These are phyloP conservation scores for Oryza australiensis DNA, from an alignment of 176 grass and related monocot genomes.

Conservation along the genomic window DNA sequence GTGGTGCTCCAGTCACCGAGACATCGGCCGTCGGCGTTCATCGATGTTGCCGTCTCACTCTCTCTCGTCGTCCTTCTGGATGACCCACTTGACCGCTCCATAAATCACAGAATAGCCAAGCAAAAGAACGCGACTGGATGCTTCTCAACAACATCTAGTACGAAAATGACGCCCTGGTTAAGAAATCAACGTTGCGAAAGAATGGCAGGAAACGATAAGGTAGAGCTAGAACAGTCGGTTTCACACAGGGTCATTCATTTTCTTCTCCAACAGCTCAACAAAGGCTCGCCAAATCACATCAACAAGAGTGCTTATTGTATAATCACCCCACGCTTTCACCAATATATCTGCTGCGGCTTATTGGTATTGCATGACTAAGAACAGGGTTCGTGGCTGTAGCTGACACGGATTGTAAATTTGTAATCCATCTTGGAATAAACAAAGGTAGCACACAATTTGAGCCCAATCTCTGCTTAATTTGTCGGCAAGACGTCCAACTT, in stretches of 20 bases:
- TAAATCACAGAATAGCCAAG: neutral
- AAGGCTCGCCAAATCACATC: neutral
- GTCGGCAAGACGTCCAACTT: neutral
- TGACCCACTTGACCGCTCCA: neutral
- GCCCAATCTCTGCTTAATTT: neutral
- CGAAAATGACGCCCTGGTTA: neutral
- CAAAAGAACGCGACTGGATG: neutral
- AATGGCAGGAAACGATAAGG: neutral
- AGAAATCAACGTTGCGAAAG: neutral
- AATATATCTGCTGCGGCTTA: slow-evolving; percentile 3
- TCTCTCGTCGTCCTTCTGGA: neutral
- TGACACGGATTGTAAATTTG: neutral
- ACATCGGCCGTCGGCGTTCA: neutral
- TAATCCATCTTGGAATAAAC: neutral
- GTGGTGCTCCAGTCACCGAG: too few species aligned
- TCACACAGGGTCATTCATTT: neutral
- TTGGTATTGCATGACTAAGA: slow-evolving; percentile 17
- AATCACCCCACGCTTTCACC: neutral
- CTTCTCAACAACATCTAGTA: too few species aligned
- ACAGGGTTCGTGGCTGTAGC: slow-evolving; percentile 2
- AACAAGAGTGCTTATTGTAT: neutral
- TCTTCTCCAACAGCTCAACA: neutral
- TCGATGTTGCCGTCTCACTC: neutral
- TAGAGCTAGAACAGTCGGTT: neutral
- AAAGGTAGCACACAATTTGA: neutral